Base-by-base conservation (phyloP, 2,329 filamentous ascomycete species). In the Stachybotrys chlorohalonatus region DNA sequence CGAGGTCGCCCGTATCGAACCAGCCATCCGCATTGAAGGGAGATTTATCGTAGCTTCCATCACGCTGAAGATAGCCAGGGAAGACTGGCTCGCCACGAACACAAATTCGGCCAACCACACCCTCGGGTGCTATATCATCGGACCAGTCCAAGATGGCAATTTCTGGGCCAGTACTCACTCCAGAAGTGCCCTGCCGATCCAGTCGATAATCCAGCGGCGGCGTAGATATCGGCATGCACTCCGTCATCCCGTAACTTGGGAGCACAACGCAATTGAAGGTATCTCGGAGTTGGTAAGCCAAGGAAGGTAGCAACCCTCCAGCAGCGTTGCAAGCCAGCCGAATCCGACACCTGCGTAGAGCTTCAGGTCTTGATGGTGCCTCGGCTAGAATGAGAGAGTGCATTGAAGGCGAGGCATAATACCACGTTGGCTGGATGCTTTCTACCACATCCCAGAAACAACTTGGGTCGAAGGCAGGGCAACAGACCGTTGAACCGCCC, bases 221-320 rank as follows among this genome's bases (percentile, higher is more conserved):
- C 3, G 78, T 80, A 3, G 77, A 79, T 50, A 82, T 81, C 0
- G 79, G 79, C 77, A 81, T 81, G 59, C 79, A 82, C 67, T 82
- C 79, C 1, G 79, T 83, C 79, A 83, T 82, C 16, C 79, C 80
- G 59, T 83, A 82, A 58, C 77, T 81, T 2, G 79, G 79, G 16
- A 83, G 68, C 3, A 83, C 74, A 2, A 70, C 71, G 54, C 76
- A 79, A 11, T 71, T 66, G 64, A 82, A 83, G 0, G 73, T 77
- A 55, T 78, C 72, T 15, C 72, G 70, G 9, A 82, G 68, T 53
- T 74, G 74, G 31, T 65, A 63, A 0, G 79, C 78, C 46, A 82
- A 64, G 2, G 77, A 75, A 1, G 79, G 79, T 2, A 81, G 68
- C 3, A 82, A 68, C 30, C 75, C 78, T 48, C 77, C 79, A 32